Evolutionary conservation across 2,329 filamentous ascomycete species (phyloP).

Genomic region (Claviceps sp.): DNA sequence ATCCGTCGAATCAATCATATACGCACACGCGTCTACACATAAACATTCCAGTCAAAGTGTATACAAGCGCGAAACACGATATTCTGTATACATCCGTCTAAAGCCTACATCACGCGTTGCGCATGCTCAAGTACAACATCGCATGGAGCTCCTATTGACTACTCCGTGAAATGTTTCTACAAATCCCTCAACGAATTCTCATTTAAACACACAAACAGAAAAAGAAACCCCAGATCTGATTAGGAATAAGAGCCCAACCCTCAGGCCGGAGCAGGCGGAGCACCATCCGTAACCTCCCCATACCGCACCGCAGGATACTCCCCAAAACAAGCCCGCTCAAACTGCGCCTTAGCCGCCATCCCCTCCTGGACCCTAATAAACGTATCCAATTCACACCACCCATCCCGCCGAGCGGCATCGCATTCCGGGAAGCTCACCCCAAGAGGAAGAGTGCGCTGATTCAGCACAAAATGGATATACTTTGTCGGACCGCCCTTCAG

Average conservation of each 20-base stretch:
- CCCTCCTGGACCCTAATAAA: slow-evolving; percentile 50
- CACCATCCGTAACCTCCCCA: slow-evolving; percentile 26
- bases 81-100: no score
- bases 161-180: no score
- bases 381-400: slow-evolving; percentile 62
- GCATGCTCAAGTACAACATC: no score
- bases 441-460: slow-evolving; percentile 60
- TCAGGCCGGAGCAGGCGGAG: slow-evolving; percentile 10
- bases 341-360: slow-evolving; percentile 45
- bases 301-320: slow-evolving; percentile 27
- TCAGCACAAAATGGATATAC: slow-evolving; percentile 63
- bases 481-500: slow-evolving; percentile 40
- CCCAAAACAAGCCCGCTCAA: slow-evolving; percentile 53
- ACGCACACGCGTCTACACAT: no score
- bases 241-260: background rate
- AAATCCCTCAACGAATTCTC: no score
- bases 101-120: no score
- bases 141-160: no score
- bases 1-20: no score
- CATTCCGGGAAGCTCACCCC: slow-evolving; percentile 54
- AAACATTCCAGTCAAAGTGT: no score
- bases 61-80: no score
- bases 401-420: slow-evolving; percentile 48
- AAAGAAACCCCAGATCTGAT: background rate
- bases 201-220: no score